Evolutionary conservation across 1,139 yeast genomes (phyloP).

Genomic region (Sugiyamaella xylanicola): DNA sequence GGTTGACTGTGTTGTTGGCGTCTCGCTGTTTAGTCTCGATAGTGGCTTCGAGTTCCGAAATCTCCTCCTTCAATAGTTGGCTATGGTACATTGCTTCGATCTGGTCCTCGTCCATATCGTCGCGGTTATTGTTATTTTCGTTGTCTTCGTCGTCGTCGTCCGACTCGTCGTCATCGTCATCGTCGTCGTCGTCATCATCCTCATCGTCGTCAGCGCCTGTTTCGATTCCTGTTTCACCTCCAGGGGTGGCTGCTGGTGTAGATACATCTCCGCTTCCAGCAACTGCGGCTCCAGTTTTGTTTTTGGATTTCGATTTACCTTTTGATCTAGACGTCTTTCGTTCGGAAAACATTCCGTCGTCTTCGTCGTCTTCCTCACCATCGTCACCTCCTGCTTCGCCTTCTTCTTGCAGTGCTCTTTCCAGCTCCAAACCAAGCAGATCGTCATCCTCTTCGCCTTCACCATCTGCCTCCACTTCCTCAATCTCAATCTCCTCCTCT

Average conservation of each 20-base stretch:
- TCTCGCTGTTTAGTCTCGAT: conserved; percentile 76
- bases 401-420: conserved; percentile 31
- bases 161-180: conserved; percentile 57
- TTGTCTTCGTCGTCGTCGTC: conserved; percentile 60
- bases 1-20: conserved; percentile 68
- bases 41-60: conserved; percentile 77
- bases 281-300: conserved; percentile 25
- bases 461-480: conserved; percentile 26
- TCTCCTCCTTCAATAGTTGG: conserved; percentile 81
- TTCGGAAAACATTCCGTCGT: conserved; percentile 41
- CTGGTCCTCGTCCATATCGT: conserved; percentile 43
- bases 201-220: conserved; percentile 47
- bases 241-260: conserved; percentile 35
- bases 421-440: conserved; percentile 33
- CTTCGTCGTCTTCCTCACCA: conserved; percentile 38
- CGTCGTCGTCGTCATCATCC: conserved; percentile 52
- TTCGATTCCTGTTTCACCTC: conserved; percentile 39
- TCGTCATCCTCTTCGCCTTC: conserved; percentile 37
- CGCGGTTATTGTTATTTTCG: conserved; percentile 50
- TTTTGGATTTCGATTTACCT: conserved; percentile 31
- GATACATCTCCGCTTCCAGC: conserved; percentile 36
- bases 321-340: conserved; percentile 32
- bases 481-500: conserved; percentile 34
- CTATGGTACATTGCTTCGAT: conserved; percentile 61
- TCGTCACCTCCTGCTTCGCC: conserved; percentile 37